Base-by-base conservation (phyloP, 805 yeast genomes). In the Candida namnaoensis region DNA sequence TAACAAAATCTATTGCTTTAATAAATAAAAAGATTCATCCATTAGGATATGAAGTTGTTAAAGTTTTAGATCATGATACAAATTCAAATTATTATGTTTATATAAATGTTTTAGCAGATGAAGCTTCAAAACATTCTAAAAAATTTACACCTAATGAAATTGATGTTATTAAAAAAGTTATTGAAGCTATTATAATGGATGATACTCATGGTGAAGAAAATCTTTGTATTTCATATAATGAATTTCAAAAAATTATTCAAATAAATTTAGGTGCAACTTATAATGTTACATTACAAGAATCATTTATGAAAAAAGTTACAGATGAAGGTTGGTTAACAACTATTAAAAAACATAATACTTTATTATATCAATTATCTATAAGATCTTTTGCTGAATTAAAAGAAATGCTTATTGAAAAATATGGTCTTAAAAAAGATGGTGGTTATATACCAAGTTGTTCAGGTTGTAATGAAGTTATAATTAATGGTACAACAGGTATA, bases 251-350 rank as follows among this genome's bases (percentile, higher is more conserved):
- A 11, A 32, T 48, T 10, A 45, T 52, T 12, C 14, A 34, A 7
- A 24, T 3, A 12, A 30, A 30, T 30, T 6, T 30, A 7, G 63
- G 59, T 36, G 71, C 72, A 7, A 54, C 39, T 34, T 44, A 59
- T 27, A 58, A 59, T 11, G 59, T 53, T n/a, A 41, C 65, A 5
- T 74, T 75, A 32, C 61, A 74, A 0, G 61, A 64, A n/a, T 43
- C 39, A 1, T 63, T 76, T 26, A 47, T 77, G 9, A 58, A 50
- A 9, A 47, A 56, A 15, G 51, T 78, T 7, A 68, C 71, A 13
- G 66, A 67, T 38, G 72, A 67, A 40, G 80, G 77, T n/a, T 78
- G 82, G 82, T 55, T 78, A 8, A 67, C 64, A 45, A n/a, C 32
- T 50, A 64, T 51, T 7, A 42, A 36, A 50, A 51, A 42, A 47